Evolutionary conservation across 2,329 filamentous ascomycete genomes (phyloP).

Genomic region (Cordyceps pruinosa): DNA sequence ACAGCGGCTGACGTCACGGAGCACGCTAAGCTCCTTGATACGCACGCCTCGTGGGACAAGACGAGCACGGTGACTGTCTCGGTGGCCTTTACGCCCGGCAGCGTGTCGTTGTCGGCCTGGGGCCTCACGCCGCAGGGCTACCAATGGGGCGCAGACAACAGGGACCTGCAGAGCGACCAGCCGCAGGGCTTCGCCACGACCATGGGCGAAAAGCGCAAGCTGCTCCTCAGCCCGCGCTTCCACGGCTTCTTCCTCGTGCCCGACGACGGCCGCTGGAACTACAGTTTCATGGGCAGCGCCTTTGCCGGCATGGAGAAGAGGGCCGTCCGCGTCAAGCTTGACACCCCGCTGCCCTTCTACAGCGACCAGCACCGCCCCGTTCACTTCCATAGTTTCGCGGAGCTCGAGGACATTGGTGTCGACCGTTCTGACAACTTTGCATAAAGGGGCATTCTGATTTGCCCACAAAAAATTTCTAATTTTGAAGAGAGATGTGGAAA

Average conservation of each 20-base stretch:
- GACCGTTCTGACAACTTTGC: conserved; percentile 91
- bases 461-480: neutral
- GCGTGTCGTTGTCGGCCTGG: conserved; percentile 91
- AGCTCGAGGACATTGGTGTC: conserved; percentile 94
- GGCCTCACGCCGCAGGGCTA: conserved; percentile 85
- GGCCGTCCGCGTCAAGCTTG: conserved; percentile 83
- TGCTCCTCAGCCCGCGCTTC: conserved; percentile 88
- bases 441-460: conserved; percentile 35
- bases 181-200: conserved; percentile 86
- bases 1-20: conserved; percentile 89
- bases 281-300: conserved; percentile 90
- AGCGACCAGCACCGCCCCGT: conserved; percentile 84
- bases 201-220: conserved; percentile 93
- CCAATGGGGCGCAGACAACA: conserved; percentile 96
- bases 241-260: conserved; percentile 94
- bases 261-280: conserved; percentile 88
- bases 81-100: conserved; percentile 93
- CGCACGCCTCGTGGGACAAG: conserved; percentile 59
- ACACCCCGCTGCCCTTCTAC: conserved; percentile 86
- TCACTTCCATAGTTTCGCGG: conserved; percentile 96
- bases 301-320: conserved; percentile 89
- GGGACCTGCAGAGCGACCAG: conserved; percentile 84
- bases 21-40: conserved; percentile 82
- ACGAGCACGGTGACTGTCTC: conserved; percentile 91
- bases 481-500: neutral